Base-by-base conservation (phyloP, 768 basidiomycete species). In the Suillus subalutaceus region DNA sequence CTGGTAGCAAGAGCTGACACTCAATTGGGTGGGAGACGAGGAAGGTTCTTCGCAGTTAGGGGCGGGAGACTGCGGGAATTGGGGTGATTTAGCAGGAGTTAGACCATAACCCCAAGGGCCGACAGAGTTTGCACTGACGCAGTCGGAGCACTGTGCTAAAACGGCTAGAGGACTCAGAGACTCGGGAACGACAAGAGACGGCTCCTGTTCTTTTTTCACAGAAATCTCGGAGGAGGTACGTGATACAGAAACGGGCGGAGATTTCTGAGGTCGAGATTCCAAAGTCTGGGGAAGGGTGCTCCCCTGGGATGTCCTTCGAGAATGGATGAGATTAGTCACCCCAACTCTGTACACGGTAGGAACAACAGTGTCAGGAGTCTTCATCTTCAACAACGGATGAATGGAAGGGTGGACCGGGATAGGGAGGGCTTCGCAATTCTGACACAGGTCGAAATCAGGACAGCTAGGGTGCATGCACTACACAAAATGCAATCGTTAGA, bases 401-500 rank as follows among this genome's bases (percentile, higher is more conserved):
- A 78, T 85, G 15, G 74, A 65, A 0, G 92, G 91, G 74, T 96
- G 94, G 15, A 91, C 80, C 6, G 88, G 78, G 66, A 94, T 91
- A 0, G 94, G 94, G 65, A 87, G 82, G 6, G 92, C 88, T 78
- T 95, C 94, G 77, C 94, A 96, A 62, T 76, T 76, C 65, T 83
- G 81, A 77, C 94, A 96, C 20, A 96, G 82, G 72, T 96, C 94
- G 70, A 88, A 94, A 75, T 95, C 91, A 0, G 85, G 83, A 77
- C 94, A 96, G 4, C 80, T 78, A 16, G 86, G 82, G 72, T 94
- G 88, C 86, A 93, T 88, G 78, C 94, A 96, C 90, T 92, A 68
- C 38, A 67, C n/a, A 41, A 16, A 41, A 60, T 13, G 10, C 30
- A 30, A 20, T 48, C 41, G 61, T 72, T n/a, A 66, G 64, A 65